Percentiles rank a stretch among this genome's conserved stretches.
Conservation (phyloP, 148 eudicot genomes). For the Vaccinium myrtillus region DNA sequence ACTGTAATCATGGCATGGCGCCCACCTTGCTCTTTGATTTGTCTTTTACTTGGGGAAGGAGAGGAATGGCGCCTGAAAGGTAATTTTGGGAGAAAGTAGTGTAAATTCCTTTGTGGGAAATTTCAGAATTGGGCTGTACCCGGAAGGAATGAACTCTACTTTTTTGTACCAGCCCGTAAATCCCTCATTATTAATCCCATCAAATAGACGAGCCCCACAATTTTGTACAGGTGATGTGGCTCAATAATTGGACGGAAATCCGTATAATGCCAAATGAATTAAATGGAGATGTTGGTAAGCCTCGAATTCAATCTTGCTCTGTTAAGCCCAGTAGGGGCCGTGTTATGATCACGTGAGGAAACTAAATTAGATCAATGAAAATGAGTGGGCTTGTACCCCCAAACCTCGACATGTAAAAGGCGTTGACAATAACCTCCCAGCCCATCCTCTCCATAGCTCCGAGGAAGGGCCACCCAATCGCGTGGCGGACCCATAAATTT, state of each 20-base stretch:
- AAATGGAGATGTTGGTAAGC: background rate
- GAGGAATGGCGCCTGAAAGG: too few species aligned
- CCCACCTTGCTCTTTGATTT: too few species aligned
- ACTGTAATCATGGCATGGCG: too few species aligned
- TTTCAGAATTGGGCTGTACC: too few species aligned
- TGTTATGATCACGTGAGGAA: background rate
- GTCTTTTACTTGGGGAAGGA: too few species aligned
- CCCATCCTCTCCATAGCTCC: background rate
- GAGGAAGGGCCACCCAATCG: background rate
- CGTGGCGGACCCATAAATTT: background rate
- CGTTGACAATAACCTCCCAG: background rate
- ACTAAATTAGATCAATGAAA: background rate
- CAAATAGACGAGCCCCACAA: background rate
- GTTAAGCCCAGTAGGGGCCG: too few species aligned
- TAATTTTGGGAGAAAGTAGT: too few species aligned
- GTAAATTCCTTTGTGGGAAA: too few species aligned
- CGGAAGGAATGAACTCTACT: too few species aligned
- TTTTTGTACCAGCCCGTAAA: too few species aligned
- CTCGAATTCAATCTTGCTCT: background rate
- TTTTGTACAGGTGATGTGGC: background rate
- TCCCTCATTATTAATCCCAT: too few species aligned
- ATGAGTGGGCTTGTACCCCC: background rate
- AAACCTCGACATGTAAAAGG: background rate
- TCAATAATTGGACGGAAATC: background rate
- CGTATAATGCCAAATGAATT: too few species aligned